These are phyloP conservation scores for Colletotrichum plurivorum DNA, from an alignment of 2,329 filamentous ascomycete genomes.

Conservation along the genomic window DNA sequence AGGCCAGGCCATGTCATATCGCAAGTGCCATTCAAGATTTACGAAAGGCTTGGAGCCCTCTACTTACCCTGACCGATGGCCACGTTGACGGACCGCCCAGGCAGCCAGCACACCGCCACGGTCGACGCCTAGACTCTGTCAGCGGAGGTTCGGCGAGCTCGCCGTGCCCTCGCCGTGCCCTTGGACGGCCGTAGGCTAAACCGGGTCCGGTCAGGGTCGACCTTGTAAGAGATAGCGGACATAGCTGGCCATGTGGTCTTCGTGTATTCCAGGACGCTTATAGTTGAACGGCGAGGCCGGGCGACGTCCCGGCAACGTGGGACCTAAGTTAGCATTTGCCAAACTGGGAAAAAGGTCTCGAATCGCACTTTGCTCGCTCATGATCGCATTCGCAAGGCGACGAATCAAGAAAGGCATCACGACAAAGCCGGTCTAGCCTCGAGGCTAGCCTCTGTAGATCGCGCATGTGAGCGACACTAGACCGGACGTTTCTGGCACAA, in stretches of 20 bases:
- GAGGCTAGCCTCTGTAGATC: not conserved
- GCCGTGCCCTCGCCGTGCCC: not conserved
- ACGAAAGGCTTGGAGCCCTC: not conserved
- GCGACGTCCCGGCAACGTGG: conserved; percentile 23
- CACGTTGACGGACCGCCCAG: conserved; percentile 6
- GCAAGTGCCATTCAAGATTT: not conserved
- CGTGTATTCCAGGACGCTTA: not conserved
- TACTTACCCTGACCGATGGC: not conserved
- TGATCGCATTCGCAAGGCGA: conserved; percentile 8
- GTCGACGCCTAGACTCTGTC: not conserved
- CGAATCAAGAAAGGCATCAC: not conserved
- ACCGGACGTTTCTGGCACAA: not conserved
- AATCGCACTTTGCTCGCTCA: not conserved
- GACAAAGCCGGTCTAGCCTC: not conserved
- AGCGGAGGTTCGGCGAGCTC: not conserved
- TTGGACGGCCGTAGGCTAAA: conserved; percentile 24
- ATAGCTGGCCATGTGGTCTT: conserved; percentile 18
- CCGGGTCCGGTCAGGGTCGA: not conserved
- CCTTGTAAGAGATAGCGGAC: not conserved
- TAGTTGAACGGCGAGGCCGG: conserved; percentile 20
- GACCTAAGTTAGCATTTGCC: conserved; percentile 4
- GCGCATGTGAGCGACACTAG: conserved; percentile 8
- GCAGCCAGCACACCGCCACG: not conserved
- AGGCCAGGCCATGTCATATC: not conserved
- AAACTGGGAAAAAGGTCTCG: not conserved